phyloP scores from a whole-genome alignment of 331 rosid species.

The Arachis monticola region DNA sequence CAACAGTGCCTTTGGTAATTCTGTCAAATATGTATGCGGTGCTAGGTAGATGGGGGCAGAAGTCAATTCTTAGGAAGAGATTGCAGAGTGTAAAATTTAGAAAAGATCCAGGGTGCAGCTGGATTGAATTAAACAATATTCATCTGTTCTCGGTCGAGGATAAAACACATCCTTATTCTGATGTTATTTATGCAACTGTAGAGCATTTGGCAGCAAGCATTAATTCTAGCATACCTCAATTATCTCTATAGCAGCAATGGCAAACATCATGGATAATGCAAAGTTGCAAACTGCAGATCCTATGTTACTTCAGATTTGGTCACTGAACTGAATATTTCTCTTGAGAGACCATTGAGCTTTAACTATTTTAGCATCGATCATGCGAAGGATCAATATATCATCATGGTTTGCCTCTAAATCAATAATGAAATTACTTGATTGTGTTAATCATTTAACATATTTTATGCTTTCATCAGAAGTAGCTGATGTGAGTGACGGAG shows the following conservation, averaged over 20 bases:
- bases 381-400: constrained; percentile 1
- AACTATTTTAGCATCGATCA: not conserved
- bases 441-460: not conserved
- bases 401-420: not conserved
- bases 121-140: constrained; percentile 51
- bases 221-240: constrained; percentile 41
- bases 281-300: too few species aligned
- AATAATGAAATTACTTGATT: not conserved
- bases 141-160: constrained; percentile 54
- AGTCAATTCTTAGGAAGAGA: too few species aligned
- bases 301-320: too few species aligned
- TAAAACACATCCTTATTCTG: not conserved
- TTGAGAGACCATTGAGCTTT: too few species aligned
- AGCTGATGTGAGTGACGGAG: too few species aligned
- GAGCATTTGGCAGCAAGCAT: constrained; percentile 47
- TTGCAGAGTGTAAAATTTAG: constrained; percentile 45
- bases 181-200: constrained; percentile 17
- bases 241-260: constrained; percentile 23
- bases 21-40: too few species aligned
- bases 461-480: too few species aligned
- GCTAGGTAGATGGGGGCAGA: too few species aligned
- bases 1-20: too few species aligned
- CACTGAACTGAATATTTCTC: too few species aligned
- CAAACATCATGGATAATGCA: not conserved
- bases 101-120: constrained; percentile 62